Percentiles rank a stretch among this genome's conserved stretches.
phyloP scores from a whole-genome alignment of 1,284 basidiomycete species.

The Microbotryum violaceum region DNA sequence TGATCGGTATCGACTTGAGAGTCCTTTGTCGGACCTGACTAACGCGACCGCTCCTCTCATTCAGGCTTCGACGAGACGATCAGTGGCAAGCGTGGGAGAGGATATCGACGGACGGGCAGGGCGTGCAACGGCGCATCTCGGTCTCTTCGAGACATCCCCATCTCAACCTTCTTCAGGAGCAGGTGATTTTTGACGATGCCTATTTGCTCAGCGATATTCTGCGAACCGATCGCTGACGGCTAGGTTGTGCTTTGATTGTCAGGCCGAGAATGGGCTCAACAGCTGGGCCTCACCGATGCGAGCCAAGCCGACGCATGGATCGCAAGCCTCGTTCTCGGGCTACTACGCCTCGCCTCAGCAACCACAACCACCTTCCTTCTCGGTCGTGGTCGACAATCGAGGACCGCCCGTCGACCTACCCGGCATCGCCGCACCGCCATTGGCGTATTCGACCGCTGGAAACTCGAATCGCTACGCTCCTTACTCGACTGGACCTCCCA shows the following conservation, averaged over 20 bases:
- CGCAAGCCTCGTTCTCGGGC: background rate
- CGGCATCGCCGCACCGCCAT: constrained; percentile 7
- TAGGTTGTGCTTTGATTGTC: constrained; percentile 37
- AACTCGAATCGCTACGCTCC: constrained; percentile 3
- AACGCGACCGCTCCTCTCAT: background rate
- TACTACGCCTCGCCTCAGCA: constrained; percentile 19
- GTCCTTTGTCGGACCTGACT: background rate
- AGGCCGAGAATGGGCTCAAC: constrained; percentile 40
- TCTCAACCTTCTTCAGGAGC: constrained; percentile 80
- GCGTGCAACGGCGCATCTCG: constrained; percentile 59
- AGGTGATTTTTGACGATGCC: constrained; percentile 52
- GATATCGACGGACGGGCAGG: constrained; percentile 5
- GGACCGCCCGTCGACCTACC: background rate
- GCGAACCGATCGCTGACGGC: too few species aligned
- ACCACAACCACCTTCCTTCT: constrained; percentile 13
- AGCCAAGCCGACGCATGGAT: constrained; percentile 21
- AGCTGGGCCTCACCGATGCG: constrained; percentile 44
- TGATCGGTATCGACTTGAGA: background rate
- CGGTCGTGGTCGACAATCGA: constrained; percentile 26
- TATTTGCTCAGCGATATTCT: constrained; percentile 29
- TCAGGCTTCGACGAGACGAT: constrained; percentile 27
- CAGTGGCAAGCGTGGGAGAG: constrained; percentile 31
- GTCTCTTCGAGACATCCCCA: constrained; percentile 68
- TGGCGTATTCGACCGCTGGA: constrained; percentile 1
- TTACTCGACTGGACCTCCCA: background rate